Conservation (phyloP, 2,329 filamentous ascomycete genomes). For the Ascochyta rabiei region DNA sequence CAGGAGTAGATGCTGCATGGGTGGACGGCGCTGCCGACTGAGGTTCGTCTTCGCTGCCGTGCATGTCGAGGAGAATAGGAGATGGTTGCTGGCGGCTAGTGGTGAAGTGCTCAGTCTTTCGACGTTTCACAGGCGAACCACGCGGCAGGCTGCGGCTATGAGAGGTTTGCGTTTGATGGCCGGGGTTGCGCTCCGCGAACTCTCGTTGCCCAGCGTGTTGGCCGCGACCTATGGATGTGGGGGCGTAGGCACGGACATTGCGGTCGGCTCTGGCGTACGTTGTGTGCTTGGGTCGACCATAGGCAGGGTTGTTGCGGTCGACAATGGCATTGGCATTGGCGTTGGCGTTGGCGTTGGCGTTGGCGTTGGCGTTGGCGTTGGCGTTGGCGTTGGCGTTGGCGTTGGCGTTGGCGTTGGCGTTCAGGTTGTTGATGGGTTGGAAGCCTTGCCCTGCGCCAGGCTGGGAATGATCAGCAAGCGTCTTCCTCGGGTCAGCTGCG, state of each 20-base stretch:
- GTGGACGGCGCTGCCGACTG: background rate
- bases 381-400: background rate
- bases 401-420: background rate
- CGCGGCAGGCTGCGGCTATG: background rate
- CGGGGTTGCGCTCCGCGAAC: background rate
- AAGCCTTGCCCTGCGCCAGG: slow-evolving; percentile 21
- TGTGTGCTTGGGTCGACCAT: slow-evolving; percentile 4
- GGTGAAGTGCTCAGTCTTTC: slow-evolving; percentile 20
- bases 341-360: background rate
- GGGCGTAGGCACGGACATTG: background rate
- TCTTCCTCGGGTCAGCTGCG: too few relatives aligned
- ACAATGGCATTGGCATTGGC: background rate
- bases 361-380: background rate
- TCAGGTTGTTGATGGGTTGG: slow-evolving; percentile 22
- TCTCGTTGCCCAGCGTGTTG: slow-evolving; percentile 16
- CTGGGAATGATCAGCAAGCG: slow-evolving; percentile 15
- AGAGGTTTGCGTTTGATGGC: background rate
- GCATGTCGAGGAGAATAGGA: slow-evolving; percentile 1
- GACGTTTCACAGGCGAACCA: slow-evolving; percentile 22
- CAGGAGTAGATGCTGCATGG: background rate
- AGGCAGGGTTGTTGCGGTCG: slow-evolving; percentile 1
- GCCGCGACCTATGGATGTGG: slow-evolving; percentile 8
- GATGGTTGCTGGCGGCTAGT: too few relatives aligned
- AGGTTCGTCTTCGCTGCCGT: slow-evolving; percentile 23
- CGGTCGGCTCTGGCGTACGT: slow-evolving; percentile 24